Conservation (phyloP, 2,329 filamentous ascomycete species). For the Sporothrix variecibatus region DNA sequence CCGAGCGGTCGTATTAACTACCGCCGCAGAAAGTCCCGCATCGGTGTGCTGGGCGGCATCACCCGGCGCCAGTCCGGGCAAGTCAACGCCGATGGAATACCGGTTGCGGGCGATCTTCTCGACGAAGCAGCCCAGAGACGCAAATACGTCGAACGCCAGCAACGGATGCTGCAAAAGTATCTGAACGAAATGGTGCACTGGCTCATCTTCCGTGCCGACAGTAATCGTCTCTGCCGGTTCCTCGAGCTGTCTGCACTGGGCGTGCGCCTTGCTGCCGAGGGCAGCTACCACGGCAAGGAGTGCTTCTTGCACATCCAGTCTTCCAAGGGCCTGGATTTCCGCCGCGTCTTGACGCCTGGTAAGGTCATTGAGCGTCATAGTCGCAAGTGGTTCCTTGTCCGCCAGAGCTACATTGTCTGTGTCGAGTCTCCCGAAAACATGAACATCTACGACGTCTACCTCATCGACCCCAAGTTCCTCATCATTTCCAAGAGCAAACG, state of each 20-base stretch:
- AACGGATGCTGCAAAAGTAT: conserved; percentile 84
- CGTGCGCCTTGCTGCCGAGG: conserved; percentile 89
- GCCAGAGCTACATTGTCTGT: conserved; percentile 95
- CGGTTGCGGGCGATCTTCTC: conserved; percentile 45
- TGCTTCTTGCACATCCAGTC: conserved; percentile 91
- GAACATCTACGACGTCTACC: conserved; percentile 97
- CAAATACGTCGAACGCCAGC: conserved; percentile 78
- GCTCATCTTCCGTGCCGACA: conserved; percentile 95
- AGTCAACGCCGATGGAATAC: conserved; percentile 51
- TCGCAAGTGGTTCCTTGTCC: conserved; percentile 97
- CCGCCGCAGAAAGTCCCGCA: conserved; percentile 54
- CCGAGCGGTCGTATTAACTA: conserved; percentile 36
- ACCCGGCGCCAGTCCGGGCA: conserved; percentile 56
- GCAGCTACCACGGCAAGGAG: conserved; percentile 97
- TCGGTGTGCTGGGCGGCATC: conserved; percentile 53
- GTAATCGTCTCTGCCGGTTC: conserved; percentile 93
- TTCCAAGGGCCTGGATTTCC: conserved; percentile 83
- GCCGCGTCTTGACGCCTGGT: conserved; percentile 74
- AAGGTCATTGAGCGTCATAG: conserved; percentile 80
- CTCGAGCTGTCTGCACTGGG: conserved; percentile 92
- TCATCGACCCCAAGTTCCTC: conserved; percentile 87
- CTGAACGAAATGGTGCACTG: conserved; percentile 92
- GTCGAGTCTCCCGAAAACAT: conserved; percentile 99
- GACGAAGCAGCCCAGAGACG: conserved; percentile 58
- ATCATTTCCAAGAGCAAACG: conserved; percentile 72